Evolutionary conservation across 164 flowering plant species (phyloP).

Genomic region (Santalum album): DNA sequence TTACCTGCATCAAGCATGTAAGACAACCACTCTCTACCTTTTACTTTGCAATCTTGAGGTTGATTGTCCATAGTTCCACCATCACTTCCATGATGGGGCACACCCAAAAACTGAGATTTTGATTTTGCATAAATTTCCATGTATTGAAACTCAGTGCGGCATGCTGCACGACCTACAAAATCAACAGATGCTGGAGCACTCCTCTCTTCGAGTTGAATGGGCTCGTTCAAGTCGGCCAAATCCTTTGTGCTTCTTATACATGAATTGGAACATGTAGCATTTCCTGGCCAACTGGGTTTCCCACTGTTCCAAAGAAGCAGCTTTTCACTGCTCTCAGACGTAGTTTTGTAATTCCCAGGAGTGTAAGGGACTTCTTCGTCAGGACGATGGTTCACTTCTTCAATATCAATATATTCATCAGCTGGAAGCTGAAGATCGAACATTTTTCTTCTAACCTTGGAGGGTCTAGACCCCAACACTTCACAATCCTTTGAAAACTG

Average conservation of each 20-base stretch:
- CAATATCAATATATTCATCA: constrained; percentile 65
- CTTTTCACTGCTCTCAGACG: constrained; percentile 24
- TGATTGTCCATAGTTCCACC: constrained; percentile 10
- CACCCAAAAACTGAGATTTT: constrained; percentile 14
- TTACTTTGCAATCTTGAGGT: constrained; percentile 16
- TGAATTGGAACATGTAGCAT: constrained; percentile 24
- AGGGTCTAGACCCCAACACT: constrained; percentile 46
- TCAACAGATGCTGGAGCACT: constrained; percentile 25
- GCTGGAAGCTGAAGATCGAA: constrained; percentile 90
- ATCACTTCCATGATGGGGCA: constrained; percentile 12
- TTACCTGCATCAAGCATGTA: constrained; percentile 34
- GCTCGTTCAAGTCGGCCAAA: constrained; percentile 77
- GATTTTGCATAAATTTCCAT: constrained; percentile 16
- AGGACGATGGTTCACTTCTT: constrained; percentile 50
- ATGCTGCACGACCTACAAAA: too few species aligned
- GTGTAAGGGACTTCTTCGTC: too few species aligned
- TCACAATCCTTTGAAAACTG: constrained; percentile 39
- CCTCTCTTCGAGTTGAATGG: constrained; percentile 48
- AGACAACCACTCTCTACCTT: constrained; percentile 26
- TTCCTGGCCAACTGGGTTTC: constrained; percentile 20
- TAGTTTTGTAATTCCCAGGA: constrained; percentile 16
- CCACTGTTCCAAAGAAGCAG: constrained; percentile 20
- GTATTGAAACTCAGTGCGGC: constrained; percentile 18
- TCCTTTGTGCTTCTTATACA: constrained; percentile 14
- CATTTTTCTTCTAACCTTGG: constrained; percentile 50